Evolutionary conservation across 768 basidiomycete species (phyloP).

Genomic region (Amanita subjunquillea): DNA sequence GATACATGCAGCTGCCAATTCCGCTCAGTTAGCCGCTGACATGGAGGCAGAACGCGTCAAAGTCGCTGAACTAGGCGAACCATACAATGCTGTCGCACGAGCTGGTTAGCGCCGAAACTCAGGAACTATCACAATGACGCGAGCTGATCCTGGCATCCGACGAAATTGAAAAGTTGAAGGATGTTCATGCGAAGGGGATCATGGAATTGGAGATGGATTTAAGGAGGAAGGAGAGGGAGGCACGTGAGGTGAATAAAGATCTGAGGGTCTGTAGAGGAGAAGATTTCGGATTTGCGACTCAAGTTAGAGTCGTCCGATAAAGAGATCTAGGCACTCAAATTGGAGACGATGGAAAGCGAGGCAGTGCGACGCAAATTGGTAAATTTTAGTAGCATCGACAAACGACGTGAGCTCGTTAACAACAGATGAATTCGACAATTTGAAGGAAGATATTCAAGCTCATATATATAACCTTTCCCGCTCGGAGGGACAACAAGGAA

Average conservation of each 20-base stretch:
- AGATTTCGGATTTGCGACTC: conserved; percentile 41
- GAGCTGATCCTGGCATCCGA: conserved; percentile 57
- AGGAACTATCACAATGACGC: conserved; percentile 56
- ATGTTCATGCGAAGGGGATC: conserved; percentile 55
- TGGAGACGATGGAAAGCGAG: conserved; percentile 69
- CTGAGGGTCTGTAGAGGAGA: conserved; percentile 44
- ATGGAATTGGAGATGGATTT: conserved; percentile 65
- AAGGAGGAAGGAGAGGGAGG: conserved; percentile 57
- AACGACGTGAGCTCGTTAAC: conserved; percentile 11
- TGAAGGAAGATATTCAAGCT: conserved; percentile 28
- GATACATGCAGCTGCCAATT: conserved; percentile 37
- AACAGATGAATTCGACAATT: conserved; percentile 15
- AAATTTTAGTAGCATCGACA: conserved; percentile 4
- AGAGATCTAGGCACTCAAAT: conserved; percentile 51
- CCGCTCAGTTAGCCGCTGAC: conserved; percentile 45
- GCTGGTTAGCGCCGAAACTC: conserved; percentile 46
- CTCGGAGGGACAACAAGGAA: conserved; percentile 66
- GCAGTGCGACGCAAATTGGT: conserved; percentile 60
- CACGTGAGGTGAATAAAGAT: conserved; percentile 62
- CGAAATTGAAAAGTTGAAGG: conserved; percentile 55
- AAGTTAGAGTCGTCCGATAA: conserved; percentile 47
- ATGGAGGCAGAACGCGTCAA: conserved; percentile 64
- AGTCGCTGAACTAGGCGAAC: conserved; percentile 52
- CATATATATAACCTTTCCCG: conserved; percentile 51
- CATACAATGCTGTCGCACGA: conserved; percentile 48